A percentile compares a stretch with the other conserved stretches of the same genome.
Evolutionary conservation across 495 filamentous ascomycete genomes (phyloP).

Genomic region (Penicillium paradoxum): DNA sequence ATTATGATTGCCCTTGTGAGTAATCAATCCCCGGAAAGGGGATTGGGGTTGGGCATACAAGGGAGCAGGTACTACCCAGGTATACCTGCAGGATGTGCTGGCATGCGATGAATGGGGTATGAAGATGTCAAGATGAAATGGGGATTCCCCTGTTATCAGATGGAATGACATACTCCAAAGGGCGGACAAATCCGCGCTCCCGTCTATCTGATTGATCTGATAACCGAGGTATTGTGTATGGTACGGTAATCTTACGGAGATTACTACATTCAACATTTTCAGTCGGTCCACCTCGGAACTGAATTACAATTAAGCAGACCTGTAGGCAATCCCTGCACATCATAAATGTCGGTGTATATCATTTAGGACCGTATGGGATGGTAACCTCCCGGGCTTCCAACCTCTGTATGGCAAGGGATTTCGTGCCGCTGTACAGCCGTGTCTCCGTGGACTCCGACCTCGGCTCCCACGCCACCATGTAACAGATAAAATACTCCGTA

Average conservation of each 20-base stretch:
- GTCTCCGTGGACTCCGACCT: background rate
- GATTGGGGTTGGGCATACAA: background rate
- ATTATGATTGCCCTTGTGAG: background rate
- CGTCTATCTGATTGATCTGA: conserved; percentile 20
- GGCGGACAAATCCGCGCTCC: background rate
- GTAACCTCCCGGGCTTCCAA: too few relatives aligned
- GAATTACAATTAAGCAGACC: background rate
- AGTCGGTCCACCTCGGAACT: background rate
- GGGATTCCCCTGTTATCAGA: conserved; percentile 1
- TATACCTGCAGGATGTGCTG: background rate
- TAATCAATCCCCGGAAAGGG: too few relatives aligned
- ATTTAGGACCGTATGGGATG: too few relatives aligned
- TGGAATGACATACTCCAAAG: background rate
- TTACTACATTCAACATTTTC: background rate
- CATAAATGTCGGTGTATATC: too few relatives aligned
- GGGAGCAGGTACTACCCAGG: background rate
- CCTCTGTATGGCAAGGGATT: background rate
- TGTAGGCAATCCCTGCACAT: background rate
- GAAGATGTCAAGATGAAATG: background rate
- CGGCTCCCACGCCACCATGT: background rate
- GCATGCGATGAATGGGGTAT: background rate
- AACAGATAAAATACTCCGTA: background rate
- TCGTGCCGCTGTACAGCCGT: background rate
- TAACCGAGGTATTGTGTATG: conserved; percentile 5
- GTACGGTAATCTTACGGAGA: background rate